phyloP scores from a whole-genome alignment of 768 basidiomycete species.

The Lyophyllum atratum region DNA sequence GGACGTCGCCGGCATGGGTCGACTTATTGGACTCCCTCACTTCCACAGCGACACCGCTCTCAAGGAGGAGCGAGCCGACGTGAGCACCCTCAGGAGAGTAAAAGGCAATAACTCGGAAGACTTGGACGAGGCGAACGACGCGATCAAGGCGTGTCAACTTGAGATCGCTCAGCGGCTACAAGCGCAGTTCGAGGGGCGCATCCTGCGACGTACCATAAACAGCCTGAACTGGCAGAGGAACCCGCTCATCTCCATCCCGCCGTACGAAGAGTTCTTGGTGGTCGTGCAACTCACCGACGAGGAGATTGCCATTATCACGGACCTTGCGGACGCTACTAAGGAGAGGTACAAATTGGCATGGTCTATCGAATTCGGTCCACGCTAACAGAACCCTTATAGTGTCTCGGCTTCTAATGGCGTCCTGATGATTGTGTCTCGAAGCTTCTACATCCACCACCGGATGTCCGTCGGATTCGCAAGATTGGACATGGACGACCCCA shows the following conservation, averaged over 20 bases:
- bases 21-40: constrained; percentile 22
- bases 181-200: constrained; percentile 12
- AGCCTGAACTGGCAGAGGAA: constrained; percentile 15
- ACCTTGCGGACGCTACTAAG: constrained; percentile 8
- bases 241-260: constrained; percentile 6
- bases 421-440: background rate
- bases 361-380: background rate
- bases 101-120: constrained; percentile 9
- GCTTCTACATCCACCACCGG: background rate
- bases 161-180: constrained; percentile 11
- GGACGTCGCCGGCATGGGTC: constrained; percentile 26
- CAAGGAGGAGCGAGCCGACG: constrained; percentile 22
- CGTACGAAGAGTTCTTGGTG: background rate
- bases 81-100: constrained; percentile 8
- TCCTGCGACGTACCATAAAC: constrained; percentile 22
- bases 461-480: background rate
- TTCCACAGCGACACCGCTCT: constrained; percentile 20
- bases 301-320: constrained; percentile 20
- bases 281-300: constrained; percentile 15
- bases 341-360: constrained; percentile 13
- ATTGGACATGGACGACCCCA: background rate
- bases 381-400: background rate
- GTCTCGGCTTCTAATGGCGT: background rate
- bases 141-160: too few species aligned
- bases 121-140: background rate